phyloP scores from a whole-genome alignment of 192 early-diverging fungal genomes.

The Dissophora ornata region DNA sequence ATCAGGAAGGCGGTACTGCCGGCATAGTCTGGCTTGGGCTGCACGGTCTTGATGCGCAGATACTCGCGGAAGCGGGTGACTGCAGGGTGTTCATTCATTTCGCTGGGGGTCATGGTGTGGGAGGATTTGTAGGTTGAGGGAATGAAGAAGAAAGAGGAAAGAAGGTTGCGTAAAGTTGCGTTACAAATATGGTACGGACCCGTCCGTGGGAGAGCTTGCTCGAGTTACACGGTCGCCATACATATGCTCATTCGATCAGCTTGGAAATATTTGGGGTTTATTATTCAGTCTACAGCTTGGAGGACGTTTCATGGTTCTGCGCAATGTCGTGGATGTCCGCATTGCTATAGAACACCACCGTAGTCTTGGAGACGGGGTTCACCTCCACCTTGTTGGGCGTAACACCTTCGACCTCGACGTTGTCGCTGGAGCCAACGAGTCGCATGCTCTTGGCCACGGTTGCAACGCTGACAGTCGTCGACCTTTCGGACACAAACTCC shows the following conservation, averaged over 20 bases:
- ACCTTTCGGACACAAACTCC: slow-evolving; percentile 27
- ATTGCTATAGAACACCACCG: slow-evolving; percentile 27
- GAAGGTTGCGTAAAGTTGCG: too few species aligned
- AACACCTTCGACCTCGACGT: slow-evolving; percentile 23
- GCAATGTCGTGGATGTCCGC: slow-evolving; percentile 42
- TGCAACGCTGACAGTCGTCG: slow-evolving; percentile 16
- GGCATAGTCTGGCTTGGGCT: slow-evolving; percentile 89
- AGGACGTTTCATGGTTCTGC: slow-evolving; percentile 14
- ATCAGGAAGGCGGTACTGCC: slow-evolving; percentile 71
- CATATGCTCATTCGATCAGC: too few species aligned
- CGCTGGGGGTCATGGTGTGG: slow-evolving; percentile 17
- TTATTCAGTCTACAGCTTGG: slow-evolving; percentile 15
- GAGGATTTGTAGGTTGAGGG: too few species aligned
- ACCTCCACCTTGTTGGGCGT: slow-evolving; percentile 17
- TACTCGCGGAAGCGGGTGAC: slow-evolving; percentile 84
- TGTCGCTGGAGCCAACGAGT: slow-evolving; percentile 9
- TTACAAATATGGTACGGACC: too few species aligned
- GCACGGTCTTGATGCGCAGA: slow-evolving; percentile 86
- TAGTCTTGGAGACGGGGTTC: slow-evolving; percentile 17
- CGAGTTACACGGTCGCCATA: too few species aligned
- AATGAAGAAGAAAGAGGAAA: too few species aligned
- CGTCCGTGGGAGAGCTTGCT: too few species aligned
- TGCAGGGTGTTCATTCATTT: slow-evolving; percentile 59
- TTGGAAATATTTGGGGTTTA: too few species aligned
- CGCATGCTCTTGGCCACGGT: slow-evolving; percentile 37